Base-by-base conservation (phyloP, 768 basidiomycete genomes). In the Mycena kentingensis region DNA sequence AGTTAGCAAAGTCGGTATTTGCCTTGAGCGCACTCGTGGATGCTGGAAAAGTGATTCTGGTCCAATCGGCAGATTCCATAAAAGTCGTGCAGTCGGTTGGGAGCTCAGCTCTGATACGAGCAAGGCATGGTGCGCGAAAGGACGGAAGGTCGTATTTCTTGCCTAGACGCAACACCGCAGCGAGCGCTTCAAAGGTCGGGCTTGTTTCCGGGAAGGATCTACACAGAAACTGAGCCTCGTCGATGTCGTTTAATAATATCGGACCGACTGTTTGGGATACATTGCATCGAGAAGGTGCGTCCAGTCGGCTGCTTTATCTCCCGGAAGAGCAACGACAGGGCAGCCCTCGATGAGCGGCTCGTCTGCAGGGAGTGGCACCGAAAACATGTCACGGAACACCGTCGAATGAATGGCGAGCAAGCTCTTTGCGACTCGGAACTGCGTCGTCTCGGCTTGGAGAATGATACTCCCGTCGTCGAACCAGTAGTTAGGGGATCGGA, bases 401-500 rank as follows among this genome's bases (percentile, higher is more conserved):
- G 65, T 56, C 3, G 72, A 73, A 27, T 68, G 61, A 5, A 66
- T 61, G 4, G 70, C 62, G 15, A 76, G 55, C 10, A 74, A 57
- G 5, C 72, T 71, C n/a, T 67, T 61, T 44, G 70, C 69, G 32
- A 77, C 57, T 19, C 66, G 65, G 60, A 74, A 77, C 7, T 66
- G 63, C 13, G 62, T 65, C 36, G 65, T 58, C 46, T 68, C 67
- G 8, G 68, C 72, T 49, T 71, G 64, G 13, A 76, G 64, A 19
- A 75, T 70, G 45, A 76, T 62, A 46, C 72, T 73, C 4, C 73
- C 72, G 67, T 59, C 87, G 16, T 68, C 65, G 45, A 67, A 74
- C 70, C 70, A 75, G 13, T 56, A 51, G 11, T 48, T 35, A 1
- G 28, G 15, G 15, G 48, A 50, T 37, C 46, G 49, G 2, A 34